Evolutionary conservation across 176 grass and related monocot species (phyloP), one percentile per base, ranked within the genome.

Genomic region (Alloteropsis semialata): DNA sequence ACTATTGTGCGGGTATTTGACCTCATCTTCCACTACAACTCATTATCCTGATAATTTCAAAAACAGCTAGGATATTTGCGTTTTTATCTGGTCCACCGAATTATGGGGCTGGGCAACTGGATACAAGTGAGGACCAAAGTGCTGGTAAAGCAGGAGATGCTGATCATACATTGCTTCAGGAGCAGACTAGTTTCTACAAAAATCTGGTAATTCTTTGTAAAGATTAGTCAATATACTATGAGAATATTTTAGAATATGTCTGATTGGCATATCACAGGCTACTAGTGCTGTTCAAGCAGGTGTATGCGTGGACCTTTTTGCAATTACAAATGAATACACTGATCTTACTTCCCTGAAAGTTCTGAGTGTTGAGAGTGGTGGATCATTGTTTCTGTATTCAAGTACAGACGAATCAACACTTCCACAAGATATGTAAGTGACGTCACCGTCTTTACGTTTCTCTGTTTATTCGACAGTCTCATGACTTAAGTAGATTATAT

Each of bases 201-300:
- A 94, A 95, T 93, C 78, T 98, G 96, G 96, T 98, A 89, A 28
- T 57, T 81, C 25, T 81, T 21, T 44, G 3, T 76, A 85, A 75
- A 81, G n/a, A 63, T 46, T 56, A 74, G 63, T 77, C 64, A 62
- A 76, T 69, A 69, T 9, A 55, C 59, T 43, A 69, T 55, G 45
- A 81, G 21, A 54, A 75, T 63, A 55, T 85, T 85, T 54, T 81
- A 81, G 87, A 84, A 85, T 81, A 76, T 82, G 85, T 85, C 88
- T 90, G 60, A 86, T 90, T 90, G 57, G 55, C 88, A 90, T 86
- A 90, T 90, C 78, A 90, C 91, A 98, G 96, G 96, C 96, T 85
- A 88, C 91, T 90, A 88, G 87, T 88, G 96, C 93, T 86, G 96
- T 95, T 83, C 91, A 98, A 98, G 88, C 90, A 90, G 96, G 96